Evolutionary conservation across 495 filamentous ascomycete genomes (phyloP).

Genomic region (Neurospora sp.): DNA sequence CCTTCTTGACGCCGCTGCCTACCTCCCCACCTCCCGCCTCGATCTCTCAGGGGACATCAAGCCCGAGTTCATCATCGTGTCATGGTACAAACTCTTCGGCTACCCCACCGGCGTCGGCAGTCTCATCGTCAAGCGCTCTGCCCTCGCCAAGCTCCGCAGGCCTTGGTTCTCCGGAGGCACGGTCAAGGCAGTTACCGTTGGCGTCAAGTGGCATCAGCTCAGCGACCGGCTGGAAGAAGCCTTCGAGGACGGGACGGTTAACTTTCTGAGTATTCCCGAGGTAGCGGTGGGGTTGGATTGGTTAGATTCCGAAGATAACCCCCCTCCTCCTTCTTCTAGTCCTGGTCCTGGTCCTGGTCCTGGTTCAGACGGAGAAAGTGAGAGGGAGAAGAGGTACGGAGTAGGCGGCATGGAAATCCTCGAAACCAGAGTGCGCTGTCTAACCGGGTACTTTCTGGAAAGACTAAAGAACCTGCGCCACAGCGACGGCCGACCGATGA

Average conservation of each 20-base stretch:
- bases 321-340: neutral
- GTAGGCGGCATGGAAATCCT: slow-evolving; percentile 6
- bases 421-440: slow-evolving; percentile 25
- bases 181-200: slow-evolving; percentile 41
- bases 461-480: slow-evolving; percentile 35
- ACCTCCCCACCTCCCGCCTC: slow-evolving; percentile 41
- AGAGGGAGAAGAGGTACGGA: neutral
- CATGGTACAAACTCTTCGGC: slow-evolving; percentile 59
- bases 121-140: slow-evolving; percentile 38
- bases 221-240: slow-evolving; percentile 26
- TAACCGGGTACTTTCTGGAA: slow-evolving; percentile 38
- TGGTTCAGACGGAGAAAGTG: neutral
- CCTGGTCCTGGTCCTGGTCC: neutral
- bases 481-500: slow-evolving; percentile 36
- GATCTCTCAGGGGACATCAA: slow-evolving; percentile 36
- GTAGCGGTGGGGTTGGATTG: slow-evolving; percentile 41
- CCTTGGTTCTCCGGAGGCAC: slow-evolving; percentile 55
- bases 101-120: slow-evolving; percentile 51
- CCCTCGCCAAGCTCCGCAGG: slow-evolving; percentile 32
- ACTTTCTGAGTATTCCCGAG: slow-evolving; percentile 49
- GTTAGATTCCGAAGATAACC: slow-evolving; percentile 2
- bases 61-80: slow-evolving; percentile 48
- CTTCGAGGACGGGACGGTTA: slow-evolving; percentile 55
- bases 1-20: slow-evolving; percentile 50
- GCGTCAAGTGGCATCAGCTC: slow-evolving; percentile 40